phyloP scores from a whole-genome alignment of 352 stramenopile species.

The Phytopythium chamaehyphon region DNA sequence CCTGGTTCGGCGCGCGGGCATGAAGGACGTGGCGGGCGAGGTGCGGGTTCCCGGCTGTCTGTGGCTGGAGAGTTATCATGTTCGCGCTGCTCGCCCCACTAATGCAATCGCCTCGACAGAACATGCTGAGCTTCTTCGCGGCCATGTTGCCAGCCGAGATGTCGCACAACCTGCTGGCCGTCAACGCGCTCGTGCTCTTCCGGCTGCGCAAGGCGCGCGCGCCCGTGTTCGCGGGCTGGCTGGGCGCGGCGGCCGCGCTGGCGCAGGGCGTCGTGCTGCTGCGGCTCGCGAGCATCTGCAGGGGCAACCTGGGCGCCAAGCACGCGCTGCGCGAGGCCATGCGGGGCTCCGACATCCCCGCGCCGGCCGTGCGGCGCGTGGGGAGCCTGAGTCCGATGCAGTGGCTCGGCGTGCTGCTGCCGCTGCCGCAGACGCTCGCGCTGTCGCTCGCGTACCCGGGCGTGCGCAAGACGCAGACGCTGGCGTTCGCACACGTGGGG shows the following conservation, averaged over 20 bases:
- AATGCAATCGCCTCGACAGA: slow-evolving; percentile 10
- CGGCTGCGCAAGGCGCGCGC: slow-evolving; percentile 36
- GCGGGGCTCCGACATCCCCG: slow-evolving; percentile 25
- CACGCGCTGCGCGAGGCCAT: slow-evolving; percentile 39
- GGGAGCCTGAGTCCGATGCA: slow-evolving; percentile 42
- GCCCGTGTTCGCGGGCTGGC: slow-evolving; percentile 39
- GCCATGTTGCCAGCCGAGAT: slow-evolving; percentile 56
- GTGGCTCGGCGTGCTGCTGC: slow-evolving; percentile 56
- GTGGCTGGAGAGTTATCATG: too few species aligned
- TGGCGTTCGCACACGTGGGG: slow-evolving; percentile 67
- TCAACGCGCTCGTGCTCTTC: slow-evolving; percentile 44
- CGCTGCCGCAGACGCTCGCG: slow-evolving; percentile 48
- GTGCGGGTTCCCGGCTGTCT: slow-evolving; percentile 10
- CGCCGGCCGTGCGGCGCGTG: slow-evolving; percentile 24
- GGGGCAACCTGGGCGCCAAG: slow-evolving; percentile 43
- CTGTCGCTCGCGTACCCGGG: slow-evolving; percentile 45
- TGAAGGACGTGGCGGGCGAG: slow-evolving; percentile 41
- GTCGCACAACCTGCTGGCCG: slow-evolving; percentile 46
- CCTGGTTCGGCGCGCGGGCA: slow-evolving; percentile 33
- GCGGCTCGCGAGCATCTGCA: slow-evolving; percentile 37
- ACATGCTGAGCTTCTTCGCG: slow-evolving; percentile 51
- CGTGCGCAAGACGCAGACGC: slow-evolving; percentile 44
- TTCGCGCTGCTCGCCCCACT: too few species aligned
- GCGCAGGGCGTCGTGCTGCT: slow-evolving; percentile 43
- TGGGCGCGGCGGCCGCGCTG: slow-evolving; percentile 38